Base-by-base conservation (phyloP, 75 land plant genomes). In the Picea sitchensis region DNA sequence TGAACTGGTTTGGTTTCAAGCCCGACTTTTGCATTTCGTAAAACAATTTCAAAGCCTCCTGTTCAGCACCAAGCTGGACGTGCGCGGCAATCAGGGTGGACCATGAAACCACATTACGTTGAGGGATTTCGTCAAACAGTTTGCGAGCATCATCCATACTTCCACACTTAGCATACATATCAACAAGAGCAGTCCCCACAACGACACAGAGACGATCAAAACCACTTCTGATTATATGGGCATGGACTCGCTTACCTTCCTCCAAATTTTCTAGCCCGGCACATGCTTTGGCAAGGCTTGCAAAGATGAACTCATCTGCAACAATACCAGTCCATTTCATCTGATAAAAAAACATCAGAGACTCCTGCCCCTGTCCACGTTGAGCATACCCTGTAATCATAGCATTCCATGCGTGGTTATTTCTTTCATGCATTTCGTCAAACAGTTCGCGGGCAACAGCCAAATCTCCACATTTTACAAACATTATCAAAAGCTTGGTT, bases 401-500 rank as follows among this genome's bases (percentile, higher is more conserved):
- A 31, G 87, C 84, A 63, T 82, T 90, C 85, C 84, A 85, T 21
- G 84, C 59, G 3, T 83, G 62, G 5, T 65, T 3, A 65, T 89
- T 88, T 57, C 81, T 65, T 41, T 87, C 31, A 2, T 82, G 78
- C 88, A 86, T 80, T 82, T 82, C 79, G 44, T 89, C 91, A 80
- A 89, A 89, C 91, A 89, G 5, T 34, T 34, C 38, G 38, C 69
- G 69, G 1, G 69, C 69, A 32, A 1, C 8, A 65, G 4, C 69
- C 41, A 65, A 14, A 34, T 14, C 20, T 15, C 69, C 69, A 15
- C 51, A 47, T 47, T 47, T 47, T 47, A 47, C 51, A 5, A 47
- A 47, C 51, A 47, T 47, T 5, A 47, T 47, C 51, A 47, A 6
- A 47, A 47, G 51, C 8, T 47, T 47, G 51, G 51, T 47, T 47